Percentiles rank a stretch among this genome's conserved stretches.
phyloP scores from a whole-genome alignment of 148 eudicot genomes.

The Rhododendron williamsianum region DNA sequence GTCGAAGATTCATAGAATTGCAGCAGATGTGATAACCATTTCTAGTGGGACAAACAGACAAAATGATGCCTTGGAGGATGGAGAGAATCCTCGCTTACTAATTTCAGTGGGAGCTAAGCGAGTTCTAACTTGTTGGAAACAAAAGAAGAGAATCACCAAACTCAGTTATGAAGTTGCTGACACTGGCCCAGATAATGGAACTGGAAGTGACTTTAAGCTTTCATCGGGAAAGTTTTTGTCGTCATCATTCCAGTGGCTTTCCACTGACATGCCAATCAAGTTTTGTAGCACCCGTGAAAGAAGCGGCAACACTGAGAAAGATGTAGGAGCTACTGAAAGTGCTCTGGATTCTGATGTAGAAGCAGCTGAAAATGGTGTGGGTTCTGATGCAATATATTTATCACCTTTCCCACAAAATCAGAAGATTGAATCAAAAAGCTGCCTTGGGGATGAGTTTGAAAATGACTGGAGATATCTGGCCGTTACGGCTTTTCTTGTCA shows the following conservation, averaged over 20 bases:
- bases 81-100: slow-evolving; percentile 50
- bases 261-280: slow-evolving; percentile 82
- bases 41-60: slow-evolving; percentile 23
- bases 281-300: slow-evolving; percentile 29
- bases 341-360: slow-evolving; percentile 19
- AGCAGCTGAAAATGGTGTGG: slow-evolving; percentile 17
- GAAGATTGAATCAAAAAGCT: slow-evolving; percentile 22
- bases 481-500: slow-evolving; percentile 88
- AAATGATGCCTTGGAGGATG: slow-evolving; percentile 25
- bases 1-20: slow-evolving; percentile 49
- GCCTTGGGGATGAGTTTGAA: slow-evolving; percentile 42
- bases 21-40: slow-evolving; percentile 26
- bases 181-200: slow-evolving; percentile 16
- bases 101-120: slow-evolving; percentile 96
- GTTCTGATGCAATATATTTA: slow-evolving; percentile 20
- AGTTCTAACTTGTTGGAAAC: slow-evolving; percentile 91
- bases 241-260: slow-evolving; percentile 83
- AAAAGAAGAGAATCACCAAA: slow-evolving; percentile 25
- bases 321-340: slow-evolving; percentile 17
- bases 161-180: slow-evolving; percentile 23
- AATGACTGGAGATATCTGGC: slow-evolving; percentile 98
- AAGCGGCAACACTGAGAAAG: slow-evolving; percentile 24
- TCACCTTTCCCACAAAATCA: slow-evolving; percentile 14
- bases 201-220: slow-evolving; percentile 20
- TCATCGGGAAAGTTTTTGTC: slow-evolving; percentile 26